phyloP scores from a whole-genome alignment of 176 grass and related monocot species.

The Thinopyrum elongatum region DNA sequence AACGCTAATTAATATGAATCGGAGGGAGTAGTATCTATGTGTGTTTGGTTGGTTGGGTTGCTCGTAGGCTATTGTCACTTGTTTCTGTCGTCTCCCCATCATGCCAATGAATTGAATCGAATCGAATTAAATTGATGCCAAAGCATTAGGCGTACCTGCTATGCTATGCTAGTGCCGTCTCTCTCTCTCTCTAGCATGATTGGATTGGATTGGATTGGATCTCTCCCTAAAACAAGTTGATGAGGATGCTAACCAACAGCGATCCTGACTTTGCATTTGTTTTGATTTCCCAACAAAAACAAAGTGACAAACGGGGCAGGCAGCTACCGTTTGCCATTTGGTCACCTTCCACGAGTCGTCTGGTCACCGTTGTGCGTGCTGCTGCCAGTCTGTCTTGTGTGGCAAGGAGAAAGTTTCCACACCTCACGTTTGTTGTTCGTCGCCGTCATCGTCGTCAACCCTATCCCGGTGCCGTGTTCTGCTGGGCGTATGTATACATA shows the following conservation, averaged over 20 bases:
- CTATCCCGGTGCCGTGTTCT: conserved; percentile 16
- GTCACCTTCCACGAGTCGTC: background rate
- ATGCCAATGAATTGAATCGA: background rate
- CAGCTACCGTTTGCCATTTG: background rate
- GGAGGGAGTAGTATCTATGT: too few relatives aligned
- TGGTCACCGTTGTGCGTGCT: conserved; percentile 3
- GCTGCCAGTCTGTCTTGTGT: conserved; percentile 34
- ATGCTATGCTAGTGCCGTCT: background rate
- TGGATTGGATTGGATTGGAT: background rate
- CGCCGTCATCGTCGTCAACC: conserved; percentile 1
- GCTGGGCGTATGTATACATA: background rate
- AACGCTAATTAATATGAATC: too few relatives aligned
- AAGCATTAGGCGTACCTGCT: conserved; percentile 50
- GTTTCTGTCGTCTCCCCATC: background rate
- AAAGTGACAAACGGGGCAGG: conserved; percentile 6
- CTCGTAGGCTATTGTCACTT: conserved; percentile 31
- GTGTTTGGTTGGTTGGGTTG: conserved; percentile 11
- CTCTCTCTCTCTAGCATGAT: conserved; percentile 36
- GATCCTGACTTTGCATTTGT: conserved; percentile 26
- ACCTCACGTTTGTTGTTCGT: conserved; percentile 30
- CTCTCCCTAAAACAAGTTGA: conserved; percentile 8
- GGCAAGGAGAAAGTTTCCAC: background rate
- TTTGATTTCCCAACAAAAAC: conserved; percentile 2
- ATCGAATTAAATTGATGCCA: background rate
- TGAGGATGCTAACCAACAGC: background rate